Base-by-base conservation (phyloP, 164 flowering plant genomes). In the Magnolia sinica region DNA sequence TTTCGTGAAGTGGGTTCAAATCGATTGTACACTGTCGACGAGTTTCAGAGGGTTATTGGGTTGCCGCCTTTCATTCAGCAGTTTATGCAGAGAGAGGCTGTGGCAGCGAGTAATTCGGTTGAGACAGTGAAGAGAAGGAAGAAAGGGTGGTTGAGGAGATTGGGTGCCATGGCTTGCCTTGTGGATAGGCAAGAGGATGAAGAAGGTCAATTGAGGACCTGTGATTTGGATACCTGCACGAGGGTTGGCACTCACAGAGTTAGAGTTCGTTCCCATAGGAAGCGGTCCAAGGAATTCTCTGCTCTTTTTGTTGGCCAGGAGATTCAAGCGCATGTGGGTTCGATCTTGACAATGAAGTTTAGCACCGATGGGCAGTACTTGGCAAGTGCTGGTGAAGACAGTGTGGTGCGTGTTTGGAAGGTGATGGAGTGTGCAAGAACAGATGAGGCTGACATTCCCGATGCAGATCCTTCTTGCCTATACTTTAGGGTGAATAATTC, bases 331-430 rank as follows among this genome's bases (percentile, higher is more conserved):
- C 99, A 96, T 76, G 77, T 86, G 16, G 99, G 99, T 72, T 76
- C 92, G 61, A 92, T 96, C 58, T 78, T 86, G 85, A 79, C 95
- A 0, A 91, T 96, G 99, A 96, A 96, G 77, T 96, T 96, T 77
- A 96, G 98, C 83, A 90, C 82, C 67, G 95, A 96, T 86, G 98
- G 98, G 22, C 85, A 86, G 80, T 91, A 86, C 81, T 82, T 96
- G 73, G 98, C 98, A 22, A 94, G 90, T 81, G 99, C 90, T 10
- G 97, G 99, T 29, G 96, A 91, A 82, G 99, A 96, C 83, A 83
- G 90, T 58, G 68, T 96, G 72, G 93, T 96, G 31, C 86, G 95
- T 37, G 70, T 92, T 11, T 96, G 99, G 99, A 84, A 86, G 78
- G 97, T 96, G 70, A 80, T 88, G 73, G 97, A 92, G 78, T 88